Evolutionary conservation across 2,329 filamentous ascomycete species (phyloP).

Genomic region (Colletotrichum aenigma): DNA sequence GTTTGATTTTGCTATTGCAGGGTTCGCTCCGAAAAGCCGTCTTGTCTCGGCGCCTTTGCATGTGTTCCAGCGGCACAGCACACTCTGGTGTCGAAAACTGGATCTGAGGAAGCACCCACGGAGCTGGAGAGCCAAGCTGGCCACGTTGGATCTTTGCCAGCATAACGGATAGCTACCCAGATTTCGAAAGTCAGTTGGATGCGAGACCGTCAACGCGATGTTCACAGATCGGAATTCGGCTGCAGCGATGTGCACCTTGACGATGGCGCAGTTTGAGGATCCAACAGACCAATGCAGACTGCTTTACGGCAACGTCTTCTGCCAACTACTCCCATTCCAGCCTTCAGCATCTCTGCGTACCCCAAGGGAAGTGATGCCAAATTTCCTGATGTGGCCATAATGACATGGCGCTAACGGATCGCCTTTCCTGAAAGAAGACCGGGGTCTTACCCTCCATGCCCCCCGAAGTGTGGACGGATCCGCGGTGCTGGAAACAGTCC

Average conservation of each 20-base stretch:
- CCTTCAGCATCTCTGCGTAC: background rate
- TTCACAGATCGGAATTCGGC: background rate
- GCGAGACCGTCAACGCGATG: background rate
- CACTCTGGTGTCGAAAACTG: background rate
- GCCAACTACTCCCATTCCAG: background rate
- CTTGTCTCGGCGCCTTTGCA: background rate
- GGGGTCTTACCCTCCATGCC: background rate
- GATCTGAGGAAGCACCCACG: background rate
- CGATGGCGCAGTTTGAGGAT: background rate
- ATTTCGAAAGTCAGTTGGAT: no score
- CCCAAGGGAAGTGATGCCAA: background rate
- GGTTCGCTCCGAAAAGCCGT: slow-evolving; percentile 3
- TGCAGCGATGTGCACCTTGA: background rate
- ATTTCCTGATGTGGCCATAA: background rate
- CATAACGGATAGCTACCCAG: background rate
- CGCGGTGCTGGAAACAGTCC: background rate
- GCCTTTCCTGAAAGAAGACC: slow-evolving; percentile 7
- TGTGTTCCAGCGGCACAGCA: background rate
- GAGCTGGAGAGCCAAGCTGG: background rate
- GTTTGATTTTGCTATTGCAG: background rate
- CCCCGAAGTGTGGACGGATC: background rate
- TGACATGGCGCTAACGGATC: slow-evolving; percentile 2
- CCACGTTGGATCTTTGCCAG: background rate
- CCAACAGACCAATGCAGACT: background rate
- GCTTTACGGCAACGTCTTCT: background rate